phyloP scores from a whole-genome alignment of 2,329 filamentous ascomycete species.

The Sodiomyces alkalinus region DNA sequence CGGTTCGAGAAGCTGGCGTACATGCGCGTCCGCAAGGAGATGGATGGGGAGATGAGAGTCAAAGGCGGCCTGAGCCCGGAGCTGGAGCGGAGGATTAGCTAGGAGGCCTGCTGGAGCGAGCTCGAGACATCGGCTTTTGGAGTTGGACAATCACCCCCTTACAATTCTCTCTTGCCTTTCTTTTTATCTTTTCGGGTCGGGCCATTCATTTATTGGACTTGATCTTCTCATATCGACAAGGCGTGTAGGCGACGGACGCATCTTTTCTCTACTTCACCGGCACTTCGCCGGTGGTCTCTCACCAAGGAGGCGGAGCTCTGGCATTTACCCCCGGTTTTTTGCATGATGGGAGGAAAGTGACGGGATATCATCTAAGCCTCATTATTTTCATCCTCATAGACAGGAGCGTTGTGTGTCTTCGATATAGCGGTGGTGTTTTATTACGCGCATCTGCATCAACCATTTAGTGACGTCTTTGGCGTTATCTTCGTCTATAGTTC shows the following conservation, averaged over 20 bases:
- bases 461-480: neutral
- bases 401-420: too few relatives aligned
- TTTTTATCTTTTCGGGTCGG: too few relatives aligned
- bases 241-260: too few relatives aligned
- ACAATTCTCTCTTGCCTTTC: too few relatives aligned
- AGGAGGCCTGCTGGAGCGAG: slow-evolving; percentile 7
- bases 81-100: slow-evolving; percentile 34
- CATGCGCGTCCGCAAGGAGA: slow-evolving; percentile 58
- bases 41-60: slow-evolving; percentile 33
- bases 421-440: too few relatives aligned
- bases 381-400: neutral
- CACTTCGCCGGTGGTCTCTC: too few relatives aligned
- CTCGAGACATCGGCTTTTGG: too few relatives aligned
- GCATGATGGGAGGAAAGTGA: slow-evolving; percentile 1
- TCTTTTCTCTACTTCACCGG: too few relatives aligned
- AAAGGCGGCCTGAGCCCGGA: slow-evolving; percentile 25
- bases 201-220: too few relatives aligned
- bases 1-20: slow-evolving; percentile 81
- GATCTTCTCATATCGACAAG: too few relatives aligned
- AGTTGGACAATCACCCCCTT: too few relatives aligned
- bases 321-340: slow-evolving; percentile 1
- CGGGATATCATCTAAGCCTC: neutral
- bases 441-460: slow-evolving; percentile 1
- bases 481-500: slow-evolving; percentile 1
- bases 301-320: too few relatives aligned